A percentile compares a stretch with the other conserved stretches of the same genome.
Conservation (phyloP, 495 filamentous ascomycete genomes). For the Parachaetomium inaequale region DNA sequence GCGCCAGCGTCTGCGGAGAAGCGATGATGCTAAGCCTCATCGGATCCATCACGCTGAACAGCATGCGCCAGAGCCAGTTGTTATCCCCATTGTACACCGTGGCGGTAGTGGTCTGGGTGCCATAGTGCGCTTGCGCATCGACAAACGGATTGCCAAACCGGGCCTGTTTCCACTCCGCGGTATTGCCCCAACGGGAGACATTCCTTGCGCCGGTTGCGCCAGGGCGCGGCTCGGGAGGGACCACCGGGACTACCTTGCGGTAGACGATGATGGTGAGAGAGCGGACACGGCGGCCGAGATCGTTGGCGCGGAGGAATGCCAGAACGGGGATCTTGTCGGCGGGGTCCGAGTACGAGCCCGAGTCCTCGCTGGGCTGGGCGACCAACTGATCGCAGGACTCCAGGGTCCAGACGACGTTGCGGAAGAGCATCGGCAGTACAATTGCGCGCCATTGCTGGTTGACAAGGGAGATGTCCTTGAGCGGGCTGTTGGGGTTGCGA, state of each 20-base stretch:
- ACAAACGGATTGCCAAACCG: background rate
- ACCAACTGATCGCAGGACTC: slow-evolving; percentile 18
- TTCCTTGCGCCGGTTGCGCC: background rate
- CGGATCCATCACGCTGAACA: slow-evolving; percentile 44
- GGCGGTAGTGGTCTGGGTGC: no score
- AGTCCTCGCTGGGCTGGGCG: slow-evolving; percentile 15
- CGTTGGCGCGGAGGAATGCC: slow-evolving; percentile 30
- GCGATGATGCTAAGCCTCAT: slow-evolving; percentile 42
- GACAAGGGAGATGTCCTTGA: slow-evolving; percentile 44
- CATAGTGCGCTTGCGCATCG: background rate
- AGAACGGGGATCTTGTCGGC: slow-evolving; percentile 29
- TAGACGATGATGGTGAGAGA: slow-evolving; percentile 36
- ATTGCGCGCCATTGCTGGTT: slow-evolving; percentile 40
- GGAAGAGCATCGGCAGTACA: slow-evolving; percentile 41
- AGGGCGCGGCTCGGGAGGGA: background rate
- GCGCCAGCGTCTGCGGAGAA: slow-evolving; percentile 38
- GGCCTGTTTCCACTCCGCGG: background rate
- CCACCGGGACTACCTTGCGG: background rate
- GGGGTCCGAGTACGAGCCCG: background rate
- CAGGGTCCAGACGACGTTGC: slow-evolving; percentile 38
- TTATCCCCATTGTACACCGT: slow-evolving; percentile 15
- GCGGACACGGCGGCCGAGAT: slow-evolving; percentile 29
- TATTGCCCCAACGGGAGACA: background rate
- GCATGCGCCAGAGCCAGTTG: slow-evolving; percentile 43
- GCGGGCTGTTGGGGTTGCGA: slow-evolving; percentile 16